Percentiles rank a stretch among this genome's conserved stretches.
Conservation (phyloP, 2,329 filamentous ascomycete genomes). For the Ambrosiella xylebori region DNA sequence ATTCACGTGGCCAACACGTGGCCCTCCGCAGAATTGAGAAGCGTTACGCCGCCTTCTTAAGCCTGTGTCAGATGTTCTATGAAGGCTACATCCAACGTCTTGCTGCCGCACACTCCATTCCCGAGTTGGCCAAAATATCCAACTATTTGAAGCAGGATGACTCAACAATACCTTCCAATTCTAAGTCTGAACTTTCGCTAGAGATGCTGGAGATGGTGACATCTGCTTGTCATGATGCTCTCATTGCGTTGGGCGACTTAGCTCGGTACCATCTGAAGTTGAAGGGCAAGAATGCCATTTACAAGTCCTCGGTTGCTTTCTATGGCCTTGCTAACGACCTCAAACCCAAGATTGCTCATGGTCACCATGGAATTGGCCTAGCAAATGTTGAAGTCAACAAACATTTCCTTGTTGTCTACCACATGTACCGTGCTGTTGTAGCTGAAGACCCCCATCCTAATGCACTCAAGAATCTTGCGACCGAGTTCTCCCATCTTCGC, state of each 20-base stretch:
- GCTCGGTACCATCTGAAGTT: constrained; percentile 69
- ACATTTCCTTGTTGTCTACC: constrained; percentile 72
- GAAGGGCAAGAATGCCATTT: constrained; percentile 55
- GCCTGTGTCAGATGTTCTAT: constrained; percentile 78
- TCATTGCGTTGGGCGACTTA: constrained; percentile 79
- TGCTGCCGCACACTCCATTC: constrained; percentile 40
- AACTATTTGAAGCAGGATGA: constrained; percentile 1
- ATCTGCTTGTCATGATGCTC: constrained; percentile 60
- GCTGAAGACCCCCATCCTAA: constrained; percentile 58
- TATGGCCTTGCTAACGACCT: constrained; percentile 70
- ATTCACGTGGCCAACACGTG: constrained; percentile 21
- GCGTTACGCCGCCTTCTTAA: constrained; percentile 69
- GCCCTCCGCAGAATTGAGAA: constrained; percentile 64
- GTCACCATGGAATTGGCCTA: constrained; percentile 82
- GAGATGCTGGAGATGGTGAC: constrained; percentile 43
- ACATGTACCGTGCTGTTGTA: constrained; percentile 70
- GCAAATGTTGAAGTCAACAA: constrained; percentile 63
- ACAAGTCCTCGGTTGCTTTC: constrained; percentile 65
- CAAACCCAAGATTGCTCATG: constrained; percentile 59
- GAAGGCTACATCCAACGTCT: constrained; percentile 67
- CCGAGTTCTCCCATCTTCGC: constrained; percentile 46
- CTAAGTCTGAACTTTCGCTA: constrained; percentile 25
- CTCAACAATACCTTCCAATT: constrained; percentile 1
- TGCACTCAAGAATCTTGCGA: constrained; percentile 58
- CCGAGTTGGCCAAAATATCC: constrained; percentile 29